Base-by-base conservation (phyloP, 2,329 filamentous ascomycete genomes). In the Salinomyces thailandicus region DNA sequence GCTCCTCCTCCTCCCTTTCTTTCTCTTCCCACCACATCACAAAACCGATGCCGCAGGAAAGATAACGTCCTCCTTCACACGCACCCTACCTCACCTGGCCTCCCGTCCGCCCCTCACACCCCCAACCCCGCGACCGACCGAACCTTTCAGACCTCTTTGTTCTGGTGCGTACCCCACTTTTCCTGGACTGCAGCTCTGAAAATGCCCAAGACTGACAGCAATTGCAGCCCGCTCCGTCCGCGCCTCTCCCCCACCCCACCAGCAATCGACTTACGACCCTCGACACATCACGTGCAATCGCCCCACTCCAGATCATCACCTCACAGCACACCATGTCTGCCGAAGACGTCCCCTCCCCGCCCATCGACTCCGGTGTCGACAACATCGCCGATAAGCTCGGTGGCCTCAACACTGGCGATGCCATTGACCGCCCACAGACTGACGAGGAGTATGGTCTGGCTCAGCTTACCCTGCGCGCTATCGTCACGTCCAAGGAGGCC, bases 401-500 rank as follows among this genome's bases (percentile, higher is more conserved):
- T 39, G 54, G 53, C 36, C 48, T 66, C 33, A 61, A 57, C 51
- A 53, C 62, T 31, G 60, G 64, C 45, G 82, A 83, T 11, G 54
- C 53, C 36, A 53, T 62, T 32, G 36, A 38, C 49, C 85, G 89
- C 42, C 89, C 85, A 54, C 91, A 89, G 69, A 93, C 89, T 41
- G 91, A 98, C 53, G 87, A 96, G 61, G 91, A 98, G 64, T 98
- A 98, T 59, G 86, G 85, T 35, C 77, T 86, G 61, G 79, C 87
- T 35, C 84, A 93, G 64, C 73, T 98, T 55, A 98, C 91, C 44
- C 77, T 98, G 46, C 84, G 91, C 60, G 91, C 91, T 52, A 95
- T 98, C 60, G 91, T 98, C 50, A 95, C 91, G 20, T 95, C 91
- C 62, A 96, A 96, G 69, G 91, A 98, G 67, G 91, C 91, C 42